Conservation (phyloP, 805 yeast species). For the Suhomyces vadensis region DNA sequence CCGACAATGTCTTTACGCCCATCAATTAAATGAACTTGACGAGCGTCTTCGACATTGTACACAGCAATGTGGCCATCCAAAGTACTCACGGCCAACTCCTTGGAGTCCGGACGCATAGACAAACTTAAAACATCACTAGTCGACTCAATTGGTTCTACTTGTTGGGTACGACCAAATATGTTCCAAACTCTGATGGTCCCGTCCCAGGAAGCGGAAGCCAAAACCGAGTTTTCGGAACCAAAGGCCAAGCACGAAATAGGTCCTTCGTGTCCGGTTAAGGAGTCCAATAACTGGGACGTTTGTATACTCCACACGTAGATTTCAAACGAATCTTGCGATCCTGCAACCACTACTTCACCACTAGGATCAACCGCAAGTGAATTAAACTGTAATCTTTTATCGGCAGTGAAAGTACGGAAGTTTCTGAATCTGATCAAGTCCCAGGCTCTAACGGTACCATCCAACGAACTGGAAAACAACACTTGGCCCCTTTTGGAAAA, state of each 20-base stretch:
- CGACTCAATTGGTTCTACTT: conserved; percentile 87
- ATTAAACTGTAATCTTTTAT: conserved; percentile 82
- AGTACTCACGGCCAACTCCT: conserved; percentile 83
- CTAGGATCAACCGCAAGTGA: conserved; percentile 94
- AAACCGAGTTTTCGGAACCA: conserved; percentile 70
- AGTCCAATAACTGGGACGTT: conserved; percentile 86
- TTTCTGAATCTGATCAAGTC: conserved; percentile 90
- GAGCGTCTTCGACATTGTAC: conserved; percentile 81
- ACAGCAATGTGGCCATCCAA: conserved; percentile 83
- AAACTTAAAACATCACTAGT: conserved; percentile 81
- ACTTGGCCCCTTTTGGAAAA: conserved; percentile 92
- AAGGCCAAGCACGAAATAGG: conserved; percentile 88
- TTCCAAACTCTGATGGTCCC: conserved; percentile 92
- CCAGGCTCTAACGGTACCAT: conserved; percentile 98
- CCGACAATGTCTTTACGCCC: conserved; percentile 82
- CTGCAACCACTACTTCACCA: conserved; percentile 96
- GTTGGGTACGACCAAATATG: conserved; percentile 81
- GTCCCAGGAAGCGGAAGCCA: conserved; percentile 97
- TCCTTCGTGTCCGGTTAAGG: conserved; percentile 91
- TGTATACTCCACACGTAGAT: conserved; percentile 97
- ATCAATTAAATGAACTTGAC: conserved; percentile 80
- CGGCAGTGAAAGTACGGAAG: conserved; percentile 91
- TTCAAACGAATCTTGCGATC: conserved; percentile 84
- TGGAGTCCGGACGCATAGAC: conserved; percentile 90
- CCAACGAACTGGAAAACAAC: conserved; percentile 85